Percentiles rank a stretch among this genome's conserved stretches.
Evolutionary conservation across 2,329 filamentous ascomycete species (phyloP).

Genomic region (Fusarium neocosmosporiellum): DNA sequence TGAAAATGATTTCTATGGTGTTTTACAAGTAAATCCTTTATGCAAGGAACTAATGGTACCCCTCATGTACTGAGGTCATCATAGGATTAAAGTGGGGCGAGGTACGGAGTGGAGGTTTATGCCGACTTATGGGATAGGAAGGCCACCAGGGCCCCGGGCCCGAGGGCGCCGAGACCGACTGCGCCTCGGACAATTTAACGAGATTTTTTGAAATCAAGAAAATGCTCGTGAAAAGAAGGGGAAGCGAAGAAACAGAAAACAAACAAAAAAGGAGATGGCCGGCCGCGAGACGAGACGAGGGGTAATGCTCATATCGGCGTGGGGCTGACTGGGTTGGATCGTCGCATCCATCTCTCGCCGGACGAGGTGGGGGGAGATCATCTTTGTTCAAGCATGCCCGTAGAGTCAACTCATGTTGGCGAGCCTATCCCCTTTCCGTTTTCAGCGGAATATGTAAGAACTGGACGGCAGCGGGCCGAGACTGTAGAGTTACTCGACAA

Average conservation of each 20-base stretch:
- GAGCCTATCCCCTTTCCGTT: neutral
- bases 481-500: neutral
- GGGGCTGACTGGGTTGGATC: slow-evolving; percentile 20
- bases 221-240: slow-evolving; percentile 1
- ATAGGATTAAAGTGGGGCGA: too few species aligned
- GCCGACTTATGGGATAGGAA: too few species aligned
- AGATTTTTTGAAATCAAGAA: neutral
- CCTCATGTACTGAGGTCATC: too few species aligned
- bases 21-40: too few species aligned
- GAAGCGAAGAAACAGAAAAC: neutral
- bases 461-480: neutral
- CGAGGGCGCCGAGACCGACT: slow-evolving; percentile 1
- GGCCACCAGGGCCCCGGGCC: slow-evolving; percentile 8
- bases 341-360: slow-evolving; percentile 15
- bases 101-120: too few species aligned
- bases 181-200: slow-evolving; percentile 2
- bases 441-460: neutral
- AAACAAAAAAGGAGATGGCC: neutral
- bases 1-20: too few species aligned
- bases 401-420: slow-evolving; percentile 4
- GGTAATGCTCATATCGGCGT: slow-evolving; percentile 16
- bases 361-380: slow-evolving; percentile 29
- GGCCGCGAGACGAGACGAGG: neutral
- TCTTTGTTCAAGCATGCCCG: slow-evolving; percentile 21
- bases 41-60: too few species aligned